These are phyloP conservation scores for Mycena sp. DNA, from an alignment of 1,284 basidiomycete genomes.

Conservation along the genomic window DNA sequence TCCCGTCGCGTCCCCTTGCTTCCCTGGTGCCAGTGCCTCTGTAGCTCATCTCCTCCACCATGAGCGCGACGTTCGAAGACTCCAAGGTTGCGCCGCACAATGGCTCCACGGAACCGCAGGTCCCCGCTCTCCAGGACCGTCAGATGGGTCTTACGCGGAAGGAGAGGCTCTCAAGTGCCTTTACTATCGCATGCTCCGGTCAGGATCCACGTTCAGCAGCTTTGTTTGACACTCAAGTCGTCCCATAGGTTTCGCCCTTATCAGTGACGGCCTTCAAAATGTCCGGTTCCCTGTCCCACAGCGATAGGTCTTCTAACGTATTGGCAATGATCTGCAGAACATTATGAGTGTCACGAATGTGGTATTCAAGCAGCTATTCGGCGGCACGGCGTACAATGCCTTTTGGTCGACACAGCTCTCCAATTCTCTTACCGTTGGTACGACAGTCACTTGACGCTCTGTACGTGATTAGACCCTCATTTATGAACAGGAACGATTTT, in stretches of 20 bases:
- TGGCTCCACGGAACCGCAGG: not conserved
- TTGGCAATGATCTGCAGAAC: slow-evolving; percentile 16
- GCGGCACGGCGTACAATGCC: slow-evolving; percentile 15
- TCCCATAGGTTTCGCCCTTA: slow-evolving; percentile 22
- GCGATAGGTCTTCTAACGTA: no score
- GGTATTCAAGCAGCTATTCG: slow-evolving; percentile 24
- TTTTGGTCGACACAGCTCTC: slow-evolving; percentile 70
- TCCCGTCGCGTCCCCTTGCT: no score
- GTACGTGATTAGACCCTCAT: not conserved
- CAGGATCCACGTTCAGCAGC: not conserved
- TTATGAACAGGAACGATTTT: slow-evolving; percentile 54
- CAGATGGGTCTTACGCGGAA: slow-evolving; percentile 10
- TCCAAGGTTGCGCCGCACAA: not conserved
- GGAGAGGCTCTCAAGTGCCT: slow-evolving; percentile 25
- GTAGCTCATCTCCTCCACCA: not conserved
- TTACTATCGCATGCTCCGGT: slow-evolving; percentile 29
- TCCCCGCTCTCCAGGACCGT: not conserved
- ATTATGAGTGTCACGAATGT: slow-evolving; percentile 29
- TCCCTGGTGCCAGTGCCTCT: no score
- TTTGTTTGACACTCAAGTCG: no score
- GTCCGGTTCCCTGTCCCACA: not conserved
- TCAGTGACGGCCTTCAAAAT: slow-evolving; percentile 30
- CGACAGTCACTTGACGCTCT: not conserved
- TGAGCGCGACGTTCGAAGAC: slow-evolving; percentile 6
- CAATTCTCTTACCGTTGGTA: slow-evolving; percentile 78